Evolutionary conservation across 2,329 filamentous ascomycete genomes (phyloP).

Genomic region (Hymenoscyphus linearis): DNA sequence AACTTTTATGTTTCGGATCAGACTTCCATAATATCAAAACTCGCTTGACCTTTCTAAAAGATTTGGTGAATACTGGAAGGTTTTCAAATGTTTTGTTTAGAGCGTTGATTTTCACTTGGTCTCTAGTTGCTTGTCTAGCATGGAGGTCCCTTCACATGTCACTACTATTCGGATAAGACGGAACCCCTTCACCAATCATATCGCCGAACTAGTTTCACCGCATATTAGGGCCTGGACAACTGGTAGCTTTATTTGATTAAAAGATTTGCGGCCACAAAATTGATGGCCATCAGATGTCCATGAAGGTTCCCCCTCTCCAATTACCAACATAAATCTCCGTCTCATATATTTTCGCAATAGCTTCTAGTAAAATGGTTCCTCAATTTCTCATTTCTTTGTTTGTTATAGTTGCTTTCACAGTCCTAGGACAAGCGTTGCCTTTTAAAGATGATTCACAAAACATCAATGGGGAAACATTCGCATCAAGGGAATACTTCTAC

Average conservation of each 20-base stretch:
- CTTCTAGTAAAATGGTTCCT: constrained; percentile 3
- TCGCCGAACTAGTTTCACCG: no score
- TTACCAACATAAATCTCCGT: constrained; percentile 1
- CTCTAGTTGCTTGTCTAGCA: not conserved
- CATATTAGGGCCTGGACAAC: no score
- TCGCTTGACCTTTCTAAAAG: not conserved
- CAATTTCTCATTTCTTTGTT: not conserved
- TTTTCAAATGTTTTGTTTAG: no score
- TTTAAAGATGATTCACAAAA: not conserved
- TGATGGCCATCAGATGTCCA: not conserved
- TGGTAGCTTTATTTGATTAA: no score
- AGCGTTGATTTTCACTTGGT: no score
- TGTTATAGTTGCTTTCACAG: not conserved
- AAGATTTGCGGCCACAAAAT: not conserved
- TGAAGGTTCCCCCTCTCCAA: not conserved
- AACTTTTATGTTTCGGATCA: not conserved
- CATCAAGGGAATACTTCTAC: constrained; percentile 23
- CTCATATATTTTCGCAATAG: constrained; percentile 1
- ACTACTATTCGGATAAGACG: not conserved
- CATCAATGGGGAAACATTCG: constrained; percentile 2
- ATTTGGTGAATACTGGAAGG: no score
- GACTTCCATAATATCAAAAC: not conserved
- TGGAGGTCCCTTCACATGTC: not conserved
- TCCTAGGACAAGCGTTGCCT: not conserved
- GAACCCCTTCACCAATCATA: no score